Evolutionary conservation across 2,329 filamentous ascomycete species (phyloP).

Genomic region (Atkinsonella texensis): DNA sequence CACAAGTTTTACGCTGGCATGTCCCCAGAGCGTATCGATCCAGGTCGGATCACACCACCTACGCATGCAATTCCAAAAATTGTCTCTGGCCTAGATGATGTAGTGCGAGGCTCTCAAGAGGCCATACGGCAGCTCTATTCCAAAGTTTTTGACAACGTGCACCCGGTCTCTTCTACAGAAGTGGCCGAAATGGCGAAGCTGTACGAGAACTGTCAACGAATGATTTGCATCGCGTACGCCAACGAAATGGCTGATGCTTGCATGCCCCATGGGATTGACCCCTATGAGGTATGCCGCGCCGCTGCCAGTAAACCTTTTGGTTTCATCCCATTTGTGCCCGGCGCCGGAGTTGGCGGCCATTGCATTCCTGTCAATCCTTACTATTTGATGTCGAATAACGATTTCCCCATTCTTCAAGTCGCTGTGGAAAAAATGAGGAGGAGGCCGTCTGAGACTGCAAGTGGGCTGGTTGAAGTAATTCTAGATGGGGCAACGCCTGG

Average conservation of each 20-base stretch:
- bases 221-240: conserved; percentile 41
- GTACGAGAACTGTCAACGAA: conserved; percentile 46
- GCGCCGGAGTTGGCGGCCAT: conserved; percentile 41
- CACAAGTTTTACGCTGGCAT: conserved; percentile 34
- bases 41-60: conserved; percentile 30
- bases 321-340: conserved; percentile 34
- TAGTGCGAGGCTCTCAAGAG: conserved; percentile 31
- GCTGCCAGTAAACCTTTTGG: conserved; percentile 41
- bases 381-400: conserved; percentile 36
- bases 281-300: conserved; percentile 36
- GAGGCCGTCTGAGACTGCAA: conserved; percentile 28
- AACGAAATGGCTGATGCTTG: conserved; percentile 47
- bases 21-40: conserved; percentile 42
- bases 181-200: conserved; percentile 47
- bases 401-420: conserved; percentile 32
- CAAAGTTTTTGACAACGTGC: conserved; percentile 32
- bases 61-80: conserved; percentile 37
- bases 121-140: conserved; percentile 33
- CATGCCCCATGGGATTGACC: conserved; percentile 30
- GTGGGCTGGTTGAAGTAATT: conserved; percentile 22
- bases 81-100: conserved; percentile 37
- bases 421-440: conserved; percentile 32
- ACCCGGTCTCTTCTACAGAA: conserved; percentile 38
- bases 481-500: conserved; percentile 6
- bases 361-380: conserved; percentile 45